Base-by-base conservation (phyloP, 2,329 filamentous ascomycete species). In the Eutypella sp. region DNA sequence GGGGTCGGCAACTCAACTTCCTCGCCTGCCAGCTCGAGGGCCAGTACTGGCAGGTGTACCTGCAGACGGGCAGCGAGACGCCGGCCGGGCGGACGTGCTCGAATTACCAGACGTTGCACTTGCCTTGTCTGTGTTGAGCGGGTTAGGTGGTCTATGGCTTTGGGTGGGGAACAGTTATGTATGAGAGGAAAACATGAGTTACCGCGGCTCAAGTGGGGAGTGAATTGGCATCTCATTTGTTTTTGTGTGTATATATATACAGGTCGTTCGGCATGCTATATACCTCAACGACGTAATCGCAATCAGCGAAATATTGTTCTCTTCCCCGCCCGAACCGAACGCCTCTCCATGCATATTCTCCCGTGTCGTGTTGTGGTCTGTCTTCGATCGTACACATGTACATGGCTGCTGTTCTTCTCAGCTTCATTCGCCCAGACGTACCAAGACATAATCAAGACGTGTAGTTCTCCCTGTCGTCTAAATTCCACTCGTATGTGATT, bases 91-190 rank as follows among this genome's bases (percentile, higher is more conserved):
- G 64, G 59, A 72, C 66, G 5, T 79, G 75, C 53, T 78, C 71
- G 52, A 78, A 78, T 56, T 76, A 73, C 47, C 74, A 78, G 65
- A 76, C 73, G 23, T 63, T 79, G 45, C 76, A 79, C 61, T 57
- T 78, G 54, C 75, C 74, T 25, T 77, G 73, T 51, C 53, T 78
- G 31, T 76, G 74, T 42, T 73, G 40, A 51, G 36, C 31, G 45
- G 40, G 22, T n/a, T 23, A n/a, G 13, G 25, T n/a, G n/a, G n/a
- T n/a, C n/a, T n/a, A n/a, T n/a, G n/a, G n/a, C n/a, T n/a, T n/a
- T n/a, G n/a, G n/a, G n/a, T n/a, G n/a, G n/a, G n/a, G n/a, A n/a
- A n/a, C n/a, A n/a, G n/a, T n/a, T n/a, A n/a, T n/a, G 27, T 7
- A 10, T 27, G 16, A 23, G 19, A n/a, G 2, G 20, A 29, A 29